Base-by-base conservation (phyloP, 73 alveolate genomes). In the Stentor roeselii region DNA sequence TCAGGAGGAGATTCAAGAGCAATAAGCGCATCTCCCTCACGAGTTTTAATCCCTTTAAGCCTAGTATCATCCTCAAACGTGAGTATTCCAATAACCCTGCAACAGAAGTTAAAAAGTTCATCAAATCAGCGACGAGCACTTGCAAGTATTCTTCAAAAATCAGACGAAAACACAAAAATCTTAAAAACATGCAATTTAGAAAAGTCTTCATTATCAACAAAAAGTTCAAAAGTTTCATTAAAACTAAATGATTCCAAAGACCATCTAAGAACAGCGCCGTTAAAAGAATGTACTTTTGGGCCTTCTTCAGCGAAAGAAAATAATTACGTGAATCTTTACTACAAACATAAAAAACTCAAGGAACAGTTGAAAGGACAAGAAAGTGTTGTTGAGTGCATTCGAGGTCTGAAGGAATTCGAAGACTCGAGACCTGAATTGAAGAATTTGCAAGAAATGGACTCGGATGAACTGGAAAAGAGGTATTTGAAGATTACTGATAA, bases 1-100 rank as follows among this genome's bases (percentile, higher is more conserved):
- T n/a, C n/a, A n/a, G n/a, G n/a, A n/a, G n/a, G n/a, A n/a, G 67
- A 50, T 11, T 50, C 67, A 50, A 6, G 67, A 50, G 67, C 67
- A 50, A 21, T 50, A 11, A 11, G 30, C 21, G 21, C 67, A 50
- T 50, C 67, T 11, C 67, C 67, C 67, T 50, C 67, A 11, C 67
- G 67, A 50, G 21, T 21, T 50, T 21, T 50, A 6, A 50, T 50
- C 21, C 67, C 67, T 11, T 50, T 50, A 50, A 6, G 21, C 6
- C 21, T 50, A 11, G 67, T 50, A 50, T 11, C 67, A 21, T 11
- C 30, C 67, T 50, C 67, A 50, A 50, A 50, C 21, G 67, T 50
- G 6, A 50, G 21, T 50, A 50, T 50, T 50, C 67, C 67, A 50
- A 11, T 50, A 50, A 21, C 6, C 6, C 67, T 50, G 21, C 67